Conservation (phyloP, 495 filamentous ascomycete genomes). For the Podospora pseudoanserina region DNA sequence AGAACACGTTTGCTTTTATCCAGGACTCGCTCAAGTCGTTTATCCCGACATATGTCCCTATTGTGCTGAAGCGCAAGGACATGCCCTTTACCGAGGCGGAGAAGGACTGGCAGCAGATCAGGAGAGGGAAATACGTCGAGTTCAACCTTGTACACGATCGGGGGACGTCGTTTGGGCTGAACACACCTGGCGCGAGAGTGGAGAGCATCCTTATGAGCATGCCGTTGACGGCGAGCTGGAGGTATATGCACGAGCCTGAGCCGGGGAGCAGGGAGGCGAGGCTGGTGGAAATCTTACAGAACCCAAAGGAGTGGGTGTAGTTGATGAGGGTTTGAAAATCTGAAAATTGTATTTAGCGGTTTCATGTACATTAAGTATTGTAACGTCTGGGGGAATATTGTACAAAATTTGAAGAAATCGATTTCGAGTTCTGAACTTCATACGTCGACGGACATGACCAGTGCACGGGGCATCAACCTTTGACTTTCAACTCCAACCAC, state of each 20-base stretch:
- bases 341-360: background rate
- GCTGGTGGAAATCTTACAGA: conserved; percentile 76
- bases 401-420: background rate
- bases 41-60: conserved; percentile 86
- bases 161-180: conserved; percentile 90
- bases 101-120: conserved; percentile 95
- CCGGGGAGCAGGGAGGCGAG: conserved; percentile 70
- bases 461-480: background rate
- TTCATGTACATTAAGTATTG: conserved; percentile 18
- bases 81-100: conserved; percentile 80
- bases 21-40: conserved; percentile 81
- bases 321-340: background rate
- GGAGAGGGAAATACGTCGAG: conserved; percentile 91
- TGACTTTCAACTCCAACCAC: background rate
- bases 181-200: conserved; percentile 84
- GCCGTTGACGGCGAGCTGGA: conserved; percentile 88
- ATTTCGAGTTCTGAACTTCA: background rate
- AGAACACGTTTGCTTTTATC: conserved; percentile 88
- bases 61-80: conserved; percentile 81
- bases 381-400: background rate
- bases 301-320: conserved; percentile 88
- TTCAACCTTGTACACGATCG: conserved; percentile 98
- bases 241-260: conserved; percentile 86
- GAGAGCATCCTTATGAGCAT: conserved; percentile 98
- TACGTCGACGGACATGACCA: background rate